These are phyloP conservation scores for Urtica urens DNA, from an alignment of 306 rosid genomes.

Conservation along the genomic window DNA sequence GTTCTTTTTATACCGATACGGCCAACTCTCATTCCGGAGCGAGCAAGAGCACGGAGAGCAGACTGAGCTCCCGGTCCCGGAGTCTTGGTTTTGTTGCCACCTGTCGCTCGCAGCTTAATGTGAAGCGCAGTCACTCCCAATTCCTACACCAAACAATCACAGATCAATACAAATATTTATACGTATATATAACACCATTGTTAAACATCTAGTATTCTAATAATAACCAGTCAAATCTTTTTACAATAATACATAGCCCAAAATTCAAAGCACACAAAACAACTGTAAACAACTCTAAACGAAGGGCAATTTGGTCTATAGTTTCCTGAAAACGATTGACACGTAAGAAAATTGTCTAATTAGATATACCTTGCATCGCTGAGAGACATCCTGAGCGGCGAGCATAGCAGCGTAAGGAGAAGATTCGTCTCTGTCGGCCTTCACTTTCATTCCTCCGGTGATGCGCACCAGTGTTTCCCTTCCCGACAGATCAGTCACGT, in stretches of 20 bases:
- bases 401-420: constrained; percentile 90
- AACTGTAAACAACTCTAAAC: not conserved
- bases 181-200: not conserved
- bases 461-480: constrained; percentile 77
- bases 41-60: constrained; percentile 87
- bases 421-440: constrained; percentile 79
- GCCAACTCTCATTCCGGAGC: constrained; percentile 89
- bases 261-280: not conserved
- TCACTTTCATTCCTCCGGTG: constrained; percentile 89
- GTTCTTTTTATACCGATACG: constrained; percentile 51
- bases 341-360: too few relatives aligned
- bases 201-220: too few relatives aligned
- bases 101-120: constrained; percentile 78
- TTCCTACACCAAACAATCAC: constrained; percentile 31
- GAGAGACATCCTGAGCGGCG: constrained; percentile 81
- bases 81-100: constrained; percentile 82
- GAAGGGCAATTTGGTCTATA: too few relatives aligned
- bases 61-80: constrained; percentile 96
- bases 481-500: constrained; percentile 75
- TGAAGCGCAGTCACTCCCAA: constrained; percentile 78
- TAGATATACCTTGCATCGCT: constrained; percentile 75
- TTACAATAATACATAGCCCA: too few relatives aligned
- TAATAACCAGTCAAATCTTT: too few relatives aligned
- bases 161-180: not conserved
- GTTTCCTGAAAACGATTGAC: too few relatives aligned